These are phyloP conservation scores for Wickerhamiella australiensis DNA, from an alignment of 805 yeast genomes.

Conservation along the genomic window DNA sequence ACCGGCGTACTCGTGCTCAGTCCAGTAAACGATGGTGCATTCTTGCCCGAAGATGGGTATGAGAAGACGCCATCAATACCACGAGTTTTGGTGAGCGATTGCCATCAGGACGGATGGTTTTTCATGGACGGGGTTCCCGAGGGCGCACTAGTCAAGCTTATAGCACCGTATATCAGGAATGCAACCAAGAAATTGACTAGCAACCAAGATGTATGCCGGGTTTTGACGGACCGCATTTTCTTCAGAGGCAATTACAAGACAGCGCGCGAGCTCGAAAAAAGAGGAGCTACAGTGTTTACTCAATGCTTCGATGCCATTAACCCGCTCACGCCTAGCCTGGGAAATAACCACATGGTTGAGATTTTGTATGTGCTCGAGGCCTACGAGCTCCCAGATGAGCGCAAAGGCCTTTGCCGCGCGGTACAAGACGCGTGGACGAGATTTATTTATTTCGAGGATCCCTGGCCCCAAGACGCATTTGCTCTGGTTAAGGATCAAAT, in stretches of 20 bases:
- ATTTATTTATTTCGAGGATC: slow-evolving; percentile 22
- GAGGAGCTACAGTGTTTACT: slow-evolving; percentile 19
- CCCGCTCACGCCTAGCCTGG: slow-evolving; percentile 22
- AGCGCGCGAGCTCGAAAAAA: slow-evolving; percentile 10
- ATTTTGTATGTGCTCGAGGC: slow-evolving; percentile 25
- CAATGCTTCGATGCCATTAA: slow-evolving; percentile 27
- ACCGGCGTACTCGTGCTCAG: slow-evolving; percentile 21
- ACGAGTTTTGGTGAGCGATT: slow-evolving; percentile 24
- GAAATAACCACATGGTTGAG: slow-evolving; percentile 29
- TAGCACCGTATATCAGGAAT: not conserved
- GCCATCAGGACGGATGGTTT: slow-evolving; percentile 24
- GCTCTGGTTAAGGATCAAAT: not conserved
- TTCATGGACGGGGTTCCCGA: slow-evolving; percentile 15
- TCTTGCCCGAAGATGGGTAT: slow-evolving; percentile 19
- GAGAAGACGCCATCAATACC: slow-evolving; percentile 15
- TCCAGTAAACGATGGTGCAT: slow-evolving; percentile 24
- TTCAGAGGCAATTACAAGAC: slow-evolving; percentile 15
- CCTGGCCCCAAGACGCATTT: slow-evolving; percentile 20
- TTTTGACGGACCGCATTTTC: slow-evolving; percentile 19
- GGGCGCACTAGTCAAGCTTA: not conserved
- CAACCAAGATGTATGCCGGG: slow-evolving; percentile 14
- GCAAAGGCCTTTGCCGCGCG: slow-evolving; percentile 15
- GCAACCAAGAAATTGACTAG: slow-evolving; percentile 10
- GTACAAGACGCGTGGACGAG: slow-evolving; percentile 24
- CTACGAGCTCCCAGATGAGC: slow-evolving; percentile 18